Evolutionary conservation across 805 yeast genomes (phyloP).

Genomic region (Torulaspora maleeae): DNA sequence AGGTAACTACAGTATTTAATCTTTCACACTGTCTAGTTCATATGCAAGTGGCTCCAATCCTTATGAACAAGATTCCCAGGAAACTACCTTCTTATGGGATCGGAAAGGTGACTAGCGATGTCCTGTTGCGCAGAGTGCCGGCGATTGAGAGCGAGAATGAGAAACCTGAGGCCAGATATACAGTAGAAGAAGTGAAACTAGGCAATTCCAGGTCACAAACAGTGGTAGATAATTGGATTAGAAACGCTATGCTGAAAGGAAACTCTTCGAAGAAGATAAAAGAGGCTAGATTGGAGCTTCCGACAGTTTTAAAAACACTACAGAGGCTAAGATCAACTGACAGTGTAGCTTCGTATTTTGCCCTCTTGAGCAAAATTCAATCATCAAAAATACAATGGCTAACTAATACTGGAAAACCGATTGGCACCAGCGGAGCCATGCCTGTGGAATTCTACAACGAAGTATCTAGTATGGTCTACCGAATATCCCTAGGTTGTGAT

Average conservation of each 20-base stretch:
- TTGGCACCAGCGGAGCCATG: slow-evolving; percentile 1
- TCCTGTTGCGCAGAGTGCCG: slow-evolving; percentile 1
- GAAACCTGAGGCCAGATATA: not conserved
- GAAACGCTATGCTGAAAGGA: slow-evolving; percentile 13
- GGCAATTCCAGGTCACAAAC: slow-evolving; percentile 1
- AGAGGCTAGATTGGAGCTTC: slow-evolving; percentile 10
- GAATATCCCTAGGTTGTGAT: slow-evolving; percentile 11
- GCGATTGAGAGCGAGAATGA: not conserved
- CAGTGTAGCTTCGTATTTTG: slow-evolving; percentile 19
- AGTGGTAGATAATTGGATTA: slow-evolving; percentile 22
- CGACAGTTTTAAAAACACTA: slow-evolving; percentile 21
- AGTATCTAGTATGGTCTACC: slow-evolving; percentile 25
- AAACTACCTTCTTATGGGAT: not conserved
- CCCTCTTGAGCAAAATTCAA: slow-evolving; percentile 22
- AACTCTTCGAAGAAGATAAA: not conserved
- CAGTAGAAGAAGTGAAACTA: not conserved
- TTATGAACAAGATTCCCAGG: slow-evolving; percentile 1
- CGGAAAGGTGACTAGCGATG: slow-evolving; percentile 2
- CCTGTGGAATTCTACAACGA: slow-evolving; percentile 31
- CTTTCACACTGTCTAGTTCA: not conserved
- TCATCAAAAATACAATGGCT: slow-evolving; percentile 24
- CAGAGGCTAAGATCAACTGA: slow-evolving; percentile 22
- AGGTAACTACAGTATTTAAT: not conserved
- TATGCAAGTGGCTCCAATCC: not conserved
- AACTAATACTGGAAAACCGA: slow-evolving; percentile 11